These are phyloP conservation scores for Rhododendron mucronatum DNA, from an alignment of 148 eudicot species.

Conservation along the genomic window DNA sequence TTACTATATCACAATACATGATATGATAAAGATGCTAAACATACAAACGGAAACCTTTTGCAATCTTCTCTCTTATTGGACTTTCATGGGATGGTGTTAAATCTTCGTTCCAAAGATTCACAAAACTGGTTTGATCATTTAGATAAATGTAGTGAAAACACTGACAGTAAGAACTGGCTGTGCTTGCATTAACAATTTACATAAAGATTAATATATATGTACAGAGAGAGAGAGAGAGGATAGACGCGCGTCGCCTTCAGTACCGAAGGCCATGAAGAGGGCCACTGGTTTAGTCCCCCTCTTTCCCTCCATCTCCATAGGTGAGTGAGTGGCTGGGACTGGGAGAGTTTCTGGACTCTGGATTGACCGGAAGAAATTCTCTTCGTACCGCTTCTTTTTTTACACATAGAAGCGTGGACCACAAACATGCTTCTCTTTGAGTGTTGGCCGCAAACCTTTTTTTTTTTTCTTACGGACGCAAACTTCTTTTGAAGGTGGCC, in stretches of 20 bases:
- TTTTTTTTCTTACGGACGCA: no score
- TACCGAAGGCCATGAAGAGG: conserved; percentile 93
- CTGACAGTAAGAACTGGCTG: neutral
- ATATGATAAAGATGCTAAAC: no score
- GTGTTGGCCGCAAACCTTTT: no score
- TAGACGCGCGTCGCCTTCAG: conserved; percentile 84
- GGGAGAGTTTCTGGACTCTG: no score
- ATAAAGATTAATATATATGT: neutral
- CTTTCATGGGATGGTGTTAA: neutral
- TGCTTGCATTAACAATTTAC: neutral
- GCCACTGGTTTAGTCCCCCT: conserved; percentile 52
- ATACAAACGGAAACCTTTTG: no score
- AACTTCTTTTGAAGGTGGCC: no score
- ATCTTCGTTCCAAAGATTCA: neutral
- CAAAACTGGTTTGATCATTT: neutral
- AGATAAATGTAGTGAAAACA: neutral
- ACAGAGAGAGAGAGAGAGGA: conserved; percentile 24
- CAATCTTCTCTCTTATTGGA: neutral
- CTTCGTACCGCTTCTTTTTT: no score
- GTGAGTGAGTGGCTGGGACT: no score
- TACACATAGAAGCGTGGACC: no score
- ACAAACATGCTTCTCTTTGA: no score
- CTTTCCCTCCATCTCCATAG: conserved; percentile 10
- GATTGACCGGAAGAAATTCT: no score
- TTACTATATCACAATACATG: no score